Conservation (phyloP, 2,329 filamentous ascomycete genomes). For the Fusarium pseudoanthophilum region DNA sequence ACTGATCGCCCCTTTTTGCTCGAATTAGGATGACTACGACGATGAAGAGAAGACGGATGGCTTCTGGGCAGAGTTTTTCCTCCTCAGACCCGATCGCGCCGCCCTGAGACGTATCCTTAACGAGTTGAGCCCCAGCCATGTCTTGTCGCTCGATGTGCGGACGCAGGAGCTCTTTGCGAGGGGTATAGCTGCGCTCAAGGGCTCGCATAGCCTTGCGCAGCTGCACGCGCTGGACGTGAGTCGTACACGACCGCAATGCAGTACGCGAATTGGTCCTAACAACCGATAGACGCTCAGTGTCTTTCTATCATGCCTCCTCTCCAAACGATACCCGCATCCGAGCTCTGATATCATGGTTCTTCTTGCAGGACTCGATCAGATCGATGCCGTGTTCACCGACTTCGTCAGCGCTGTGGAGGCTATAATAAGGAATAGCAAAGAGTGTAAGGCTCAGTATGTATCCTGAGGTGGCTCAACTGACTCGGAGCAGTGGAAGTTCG, state of each 20-base stretch:
- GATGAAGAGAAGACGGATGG: slow-evolving; percentile 80
- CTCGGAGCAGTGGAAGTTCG: slow-evolving; percentile 73
- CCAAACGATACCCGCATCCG: slow-evolving; percentile 93
- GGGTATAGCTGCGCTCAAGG: slow-evolving; percentile 76
- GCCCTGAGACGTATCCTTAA: slow-evolving; percentile 76
- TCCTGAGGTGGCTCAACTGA: slow-evolving; percentile 39
- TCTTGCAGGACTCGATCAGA: slow-evolving; percentile 86
- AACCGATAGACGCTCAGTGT: slow-evolving; percentile 80
- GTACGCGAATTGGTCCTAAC: slow-evolving; percentile 47
- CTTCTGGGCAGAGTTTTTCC: slow-evolving; percentile 97
- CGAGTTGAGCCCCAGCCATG: slow-evolving; percentile 76
- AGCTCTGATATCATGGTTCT: slow-evolving; percentile 95
- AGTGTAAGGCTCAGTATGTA: slow-evolving; percentile 61
- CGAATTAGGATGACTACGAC: slow-evolving; percentile 69
- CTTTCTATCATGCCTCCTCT: slow-evolving; percentile 83
- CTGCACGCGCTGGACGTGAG: slow-evolving; percentile 88
- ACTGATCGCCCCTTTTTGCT: slow-evolving; percentile 43
- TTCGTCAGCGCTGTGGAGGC: slow-evolving; percentile 85
- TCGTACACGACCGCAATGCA: slow-evolving; percentile 41
- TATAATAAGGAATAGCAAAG: slow-evolving; percentile 81
- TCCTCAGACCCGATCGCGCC: slow-evolving; percentile 80
- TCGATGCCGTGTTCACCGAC: slow-evolving; percentile 87
- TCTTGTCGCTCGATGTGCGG: slow-evolving; percentile 80
- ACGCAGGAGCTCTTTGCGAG: slow-evolving; percentile 82
- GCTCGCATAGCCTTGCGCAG: slow-evolving; percentile 69